A percentile compares a stretch with the other conserved stretches of the same genome.
Evolutionary conservation across 352 stramenopile genomes (phyloP).

Genomic region (Phytopythium delawarense): DNA sequence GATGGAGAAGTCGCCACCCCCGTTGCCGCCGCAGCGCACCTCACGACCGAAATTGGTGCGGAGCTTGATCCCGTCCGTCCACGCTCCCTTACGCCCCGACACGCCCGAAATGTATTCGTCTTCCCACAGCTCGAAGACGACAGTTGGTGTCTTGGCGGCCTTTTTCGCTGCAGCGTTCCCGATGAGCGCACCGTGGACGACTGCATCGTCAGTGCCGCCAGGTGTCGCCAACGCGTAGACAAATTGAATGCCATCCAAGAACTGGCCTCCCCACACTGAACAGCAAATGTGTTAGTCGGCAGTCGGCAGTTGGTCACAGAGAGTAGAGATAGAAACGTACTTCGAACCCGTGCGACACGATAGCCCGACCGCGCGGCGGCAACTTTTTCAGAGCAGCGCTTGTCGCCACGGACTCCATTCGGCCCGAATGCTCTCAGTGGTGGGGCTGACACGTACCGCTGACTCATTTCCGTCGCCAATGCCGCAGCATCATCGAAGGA

Average conservation of each 20-base stretch:
- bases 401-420: conserved; percentile 19
- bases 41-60: conserved; percentile 65
- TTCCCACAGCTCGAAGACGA: conserved; percentile 30
- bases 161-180: conserved; percentile 42
- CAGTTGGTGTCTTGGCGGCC: conserved; percentile 23
- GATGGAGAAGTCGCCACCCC: conserved; percentile 53
- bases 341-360: conserved; percentile 39
- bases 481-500: conserved; percentile 10
- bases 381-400: conserved; percentile 24
- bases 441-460: conserved; percentile 38
- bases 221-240: conserved; percentile 36
- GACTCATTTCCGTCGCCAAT: conserved; percentile 39
- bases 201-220: neutral
- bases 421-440: conserved; percentile 38
- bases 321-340: conserved; percentile 14
- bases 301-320: conserved; percentile 9
- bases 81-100: conserved; percentile 64
- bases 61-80: conserved; percentile 61
- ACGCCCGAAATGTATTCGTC: conserved; percentile 49
- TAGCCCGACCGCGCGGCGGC: conserved; percentile 42
- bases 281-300: conserved; percentile 3
- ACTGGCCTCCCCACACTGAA: conserved; percentile 69
- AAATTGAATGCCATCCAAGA: conserved; percentile 67
- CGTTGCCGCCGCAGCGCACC: conserved; percentile 50
- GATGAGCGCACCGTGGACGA: conserved; percentile 29